phyloP scores from a whole-genome alignment of 441 rosid species.

The Jatropha multifida region DNA sequence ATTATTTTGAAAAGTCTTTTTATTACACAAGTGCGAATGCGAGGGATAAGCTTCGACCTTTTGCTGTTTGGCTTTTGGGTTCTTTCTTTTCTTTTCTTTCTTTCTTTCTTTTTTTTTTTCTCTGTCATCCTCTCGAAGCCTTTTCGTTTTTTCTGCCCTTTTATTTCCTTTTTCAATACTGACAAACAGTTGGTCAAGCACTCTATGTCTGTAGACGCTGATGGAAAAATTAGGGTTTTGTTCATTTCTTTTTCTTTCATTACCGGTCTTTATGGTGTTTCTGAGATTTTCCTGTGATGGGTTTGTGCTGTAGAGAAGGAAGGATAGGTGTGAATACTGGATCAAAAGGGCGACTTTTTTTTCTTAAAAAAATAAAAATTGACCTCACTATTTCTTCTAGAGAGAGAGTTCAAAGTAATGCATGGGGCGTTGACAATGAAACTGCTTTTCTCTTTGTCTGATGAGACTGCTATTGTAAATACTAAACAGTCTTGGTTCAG shows the following conservation, averaged over 20 bases:
- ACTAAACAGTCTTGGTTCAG: neutral
- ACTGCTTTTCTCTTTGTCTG: constrained; percentile 26
- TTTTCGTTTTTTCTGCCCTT: constrained; percentile 10
- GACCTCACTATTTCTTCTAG: constrained; percentile 7
- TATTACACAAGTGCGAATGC: neutral
- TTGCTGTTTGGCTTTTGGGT: constrained; percentile 10
- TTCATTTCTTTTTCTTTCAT: constrained; percentile 8
- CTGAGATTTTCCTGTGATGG: constrained; percentile 8
- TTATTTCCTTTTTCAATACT: constrained; percentile 30
- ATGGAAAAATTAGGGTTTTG: constrained; percentile 29
- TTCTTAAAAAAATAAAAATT: neutral
- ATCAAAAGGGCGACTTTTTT: neutral
- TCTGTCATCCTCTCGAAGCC: constrained; percentile 15
- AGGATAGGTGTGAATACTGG: constrained; percentile 15
- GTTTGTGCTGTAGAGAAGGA: constrained; percentile 2
- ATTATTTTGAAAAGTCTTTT: constrained; percentile 6
- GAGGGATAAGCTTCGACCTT: constrained; percentile 19
- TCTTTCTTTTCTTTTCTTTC: neutral
- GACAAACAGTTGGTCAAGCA: constrained; percentile 51
- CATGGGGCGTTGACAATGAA: constrained; percentile 37
- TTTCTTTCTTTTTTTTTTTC: constrained; percentile 12
- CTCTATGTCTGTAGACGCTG: constrained; percentile 6
- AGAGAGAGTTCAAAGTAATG: constrained; percentile 28
- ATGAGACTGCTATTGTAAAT: constrained; percentile 12
- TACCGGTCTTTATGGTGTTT: constrained; percentile 14